Evolutionary conservation across 352 stramenopile species (phyloP).

Genomic region (Phytophthora lateralis): DNA sequence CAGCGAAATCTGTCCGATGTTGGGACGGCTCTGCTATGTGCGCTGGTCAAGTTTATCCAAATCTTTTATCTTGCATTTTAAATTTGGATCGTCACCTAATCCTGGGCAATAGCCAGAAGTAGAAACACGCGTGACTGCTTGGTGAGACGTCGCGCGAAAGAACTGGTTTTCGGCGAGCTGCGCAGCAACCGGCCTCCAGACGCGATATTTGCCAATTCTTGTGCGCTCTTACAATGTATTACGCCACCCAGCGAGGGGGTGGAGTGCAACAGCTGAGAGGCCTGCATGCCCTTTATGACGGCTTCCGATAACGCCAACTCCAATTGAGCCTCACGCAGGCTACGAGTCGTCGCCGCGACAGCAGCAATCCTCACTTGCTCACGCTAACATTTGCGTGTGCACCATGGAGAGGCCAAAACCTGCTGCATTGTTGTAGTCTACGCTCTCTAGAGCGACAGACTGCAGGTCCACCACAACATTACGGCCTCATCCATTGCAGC

Average conservation of each 20-base stretch:
- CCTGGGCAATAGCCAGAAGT: background rate
- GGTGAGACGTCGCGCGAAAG: slow-evolving; percentile 23
- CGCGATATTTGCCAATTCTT: background rate
- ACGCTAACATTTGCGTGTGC: too few species aligned
- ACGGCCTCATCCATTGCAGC: background rate
- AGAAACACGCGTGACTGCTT: slow-evolving; percentile 8
- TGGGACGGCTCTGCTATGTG: slow-evolving; percentile 4
- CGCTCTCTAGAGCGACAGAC: background rate
- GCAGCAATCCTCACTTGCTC: slow-evolving; percentile 1
- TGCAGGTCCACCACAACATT: background rate
- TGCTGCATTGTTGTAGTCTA: too few species aligned
- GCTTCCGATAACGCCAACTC: background rate
- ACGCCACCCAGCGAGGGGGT: slow-evolving; percentile 11
- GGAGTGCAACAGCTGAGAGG: slow-evolving; percentile 10
- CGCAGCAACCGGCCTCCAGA: slow-evolving; percentile 1
- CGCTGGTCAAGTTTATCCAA: background rate
- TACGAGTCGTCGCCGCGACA: background rate
- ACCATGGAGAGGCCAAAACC: too few species aligned
- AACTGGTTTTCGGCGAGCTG: slow-evolving; percentile 6
- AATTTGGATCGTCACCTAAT: background rate
- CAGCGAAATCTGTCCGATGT: background rate
- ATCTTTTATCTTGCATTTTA: background rate
- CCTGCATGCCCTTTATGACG: slow-evolving; percentile 6
- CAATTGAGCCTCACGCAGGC: background rate
- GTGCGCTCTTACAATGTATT: slow-evolving; percentile 4